A percentile compares a stretch with the other conserved stretches of the same genome.
phyloP scores from a whole-genome alignment of 2,329 filamentous ascomycete genomes.

The Colletotrichum salicis region DNA sequence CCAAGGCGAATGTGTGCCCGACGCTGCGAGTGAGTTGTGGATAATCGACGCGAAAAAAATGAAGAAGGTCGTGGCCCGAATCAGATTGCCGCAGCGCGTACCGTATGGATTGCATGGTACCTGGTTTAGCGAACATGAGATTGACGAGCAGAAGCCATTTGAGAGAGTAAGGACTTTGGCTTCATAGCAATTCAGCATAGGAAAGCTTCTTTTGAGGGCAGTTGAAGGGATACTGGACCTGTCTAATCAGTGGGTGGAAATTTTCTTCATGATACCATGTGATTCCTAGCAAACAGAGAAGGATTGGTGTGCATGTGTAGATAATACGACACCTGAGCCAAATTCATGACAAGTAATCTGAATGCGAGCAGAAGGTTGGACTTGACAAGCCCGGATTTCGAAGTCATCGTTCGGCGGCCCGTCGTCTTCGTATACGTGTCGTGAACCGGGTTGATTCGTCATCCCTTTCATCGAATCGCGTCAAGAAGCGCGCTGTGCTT shows the following conservation, averaged over 20 bases:
- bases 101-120: slow-evolving; percentile 75
- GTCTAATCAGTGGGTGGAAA: neutral
- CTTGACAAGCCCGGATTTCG: too few species aligned
- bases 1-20: slow-evolving; percentile 54
- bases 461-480: neutral
- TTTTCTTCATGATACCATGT: slow-evolving; percentile 19
- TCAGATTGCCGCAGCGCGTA: slow-evolving; percentile 72
- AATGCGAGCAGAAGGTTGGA: too few species aligned
- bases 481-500: neutral
- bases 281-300: neutral
- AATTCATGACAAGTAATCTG: neutral
- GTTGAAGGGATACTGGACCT: neutral
- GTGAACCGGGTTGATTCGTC: neutral
- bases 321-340: neutral
- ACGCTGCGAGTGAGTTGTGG: slow-evolving; percentile 72
- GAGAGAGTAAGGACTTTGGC: slow-evolving; percentile 3
- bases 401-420: too few species aligned
- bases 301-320: neutral
- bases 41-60: slow-evolving; percentile 73
- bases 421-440: too few species aligned
- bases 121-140: slow-evolving; percentile 67
- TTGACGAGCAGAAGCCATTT: slow-evolving; percentile 56
- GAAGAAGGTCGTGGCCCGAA: slow-evolving; percentile 66
- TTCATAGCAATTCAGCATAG: neutral
- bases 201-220: neutral